Conservation (phyloP, 345 rosid species). For the Trapa incisa region DNA sequence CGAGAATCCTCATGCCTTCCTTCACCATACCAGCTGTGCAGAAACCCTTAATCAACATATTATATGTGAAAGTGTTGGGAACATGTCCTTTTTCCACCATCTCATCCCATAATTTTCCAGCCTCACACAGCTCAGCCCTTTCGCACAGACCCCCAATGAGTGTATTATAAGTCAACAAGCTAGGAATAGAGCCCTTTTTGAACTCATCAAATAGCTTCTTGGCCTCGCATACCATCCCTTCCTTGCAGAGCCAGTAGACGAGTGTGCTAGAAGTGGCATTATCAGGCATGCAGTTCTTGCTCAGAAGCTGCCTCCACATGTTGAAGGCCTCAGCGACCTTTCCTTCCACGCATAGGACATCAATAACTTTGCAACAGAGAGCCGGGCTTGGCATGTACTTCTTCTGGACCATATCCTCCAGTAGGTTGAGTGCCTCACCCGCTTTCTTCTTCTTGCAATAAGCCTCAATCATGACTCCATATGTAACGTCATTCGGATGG, state of each 20-base stretch:
- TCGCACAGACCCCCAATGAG: conserved; percentile 78
- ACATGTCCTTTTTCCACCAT: conserved; percentile 70
- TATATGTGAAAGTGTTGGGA: conserved; percentile 69
- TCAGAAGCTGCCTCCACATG: conserved; percentile 66
- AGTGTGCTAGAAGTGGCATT: conserved; percentile 62
- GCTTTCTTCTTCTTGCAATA: conserved; percentile 52
- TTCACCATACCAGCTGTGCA: conserved; percentile 47
- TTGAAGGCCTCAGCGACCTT: conserved; percentile 62
- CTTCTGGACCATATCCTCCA: conserved; percentile 61
- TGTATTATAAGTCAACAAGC: conserved; percentile 61
- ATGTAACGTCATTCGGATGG: conserved; percentile 70
- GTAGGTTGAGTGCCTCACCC: conserved; percentile 60
- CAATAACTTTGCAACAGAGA: conserved; percentile 73
- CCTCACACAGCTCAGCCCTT: conserved; percentile 54
- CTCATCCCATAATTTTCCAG: conserved; percentile 70
- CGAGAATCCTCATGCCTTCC: conserved; percentile 54
- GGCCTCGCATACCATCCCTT: conserved; percentile 54
- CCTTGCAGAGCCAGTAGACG: conserved; percentile 78
- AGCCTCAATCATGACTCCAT: conserved; percentile 74
- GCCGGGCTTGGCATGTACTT: conserved; percentile 49
- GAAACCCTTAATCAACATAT: conserved; percentile 60
- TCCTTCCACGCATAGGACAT: conserved; percentile 47
- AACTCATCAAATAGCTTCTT: conserved; percentile 70
- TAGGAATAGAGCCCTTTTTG: conserved; percentile 57
- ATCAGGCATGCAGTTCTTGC: conserved; percentile 62